Evolutionary conservation across 768 basidiomycete species (phyloP), one percentile per base, ranked within the genome.

Genomic region (Hypholoma fasciculare): DNA sequence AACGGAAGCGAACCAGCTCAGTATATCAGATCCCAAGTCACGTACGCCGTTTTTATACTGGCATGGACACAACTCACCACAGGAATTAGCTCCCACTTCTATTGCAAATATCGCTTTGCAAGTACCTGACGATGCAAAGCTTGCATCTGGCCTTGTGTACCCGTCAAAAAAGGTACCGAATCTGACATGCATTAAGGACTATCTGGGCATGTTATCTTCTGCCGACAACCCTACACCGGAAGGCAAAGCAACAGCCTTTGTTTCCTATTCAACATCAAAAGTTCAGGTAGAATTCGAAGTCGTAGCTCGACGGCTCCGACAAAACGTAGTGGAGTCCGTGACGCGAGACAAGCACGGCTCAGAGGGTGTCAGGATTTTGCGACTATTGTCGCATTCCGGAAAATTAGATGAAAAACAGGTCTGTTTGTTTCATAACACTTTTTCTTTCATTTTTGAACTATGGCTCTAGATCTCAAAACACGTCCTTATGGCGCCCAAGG

Each of bases 391-490:
- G 54, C 86, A 89, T 57, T 87, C 86, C 4, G 94, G 93, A 6
- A 97, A 97, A 72, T 88, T 95, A 81, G 93, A 95, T 62, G 96
- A 97, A 73, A 94, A 96, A 69, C 92, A 94, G 73, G 96, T 93
- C 54, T 59, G 82, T 62, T n/a, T 14, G 26, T 26, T 14, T 46
- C 9, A 36, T 39, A 34, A 37, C 44, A 37, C 49, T 42, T 57
- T 17, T 37, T 9, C 16, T 9, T 13, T 20, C 56, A 40, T 20
- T 44, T 37, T 48, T 26, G 59, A 40, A 44, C 43, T 42, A 30
- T 39, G n/a, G 16, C 30, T 46, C 13, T 63, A 98, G 96, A 87
- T 99, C 49, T 90, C 93, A 30, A 96, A 96, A 71, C 79, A 89
- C 50, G 92, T 93, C 16, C 93, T 99, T 92, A 90, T 98, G 80